Conservation (phyloP, 1,139 yeast species). For the Debaryomycetaceae sp. region DNA sequence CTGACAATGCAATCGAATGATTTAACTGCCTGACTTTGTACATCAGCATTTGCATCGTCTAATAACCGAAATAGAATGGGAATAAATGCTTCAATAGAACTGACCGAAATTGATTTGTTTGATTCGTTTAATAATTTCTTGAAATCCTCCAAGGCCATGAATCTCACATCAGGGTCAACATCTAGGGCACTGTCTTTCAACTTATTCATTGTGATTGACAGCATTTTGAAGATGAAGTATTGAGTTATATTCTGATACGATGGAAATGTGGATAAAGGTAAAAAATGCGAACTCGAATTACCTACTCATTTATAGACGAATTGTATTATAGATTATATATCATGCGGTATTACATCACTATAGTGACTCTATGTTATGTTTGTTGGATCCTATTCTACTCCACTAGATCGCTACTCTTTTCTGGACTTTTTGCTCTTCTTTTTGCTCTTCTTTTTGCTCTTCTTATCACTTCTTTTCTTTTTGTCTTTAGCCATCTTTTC, state of each 20-base stretch:
- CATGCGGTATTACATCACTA: background rate
- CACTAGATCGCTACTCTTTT: conserved; percentile 7
- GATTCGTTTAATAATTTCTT: conserved; percentile 41
- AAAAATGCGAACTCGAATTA: background rate
- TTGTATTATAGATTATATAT: conserved; percentile 1
- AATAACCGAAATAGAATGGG: conserved; percentile 52
- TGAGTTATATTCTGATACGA: background rate
- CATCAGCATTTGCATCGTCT: conserved; percentile 69
- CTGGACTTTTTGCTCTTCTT: conserved; percentile 10
- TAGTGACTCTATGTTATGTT: background rate
- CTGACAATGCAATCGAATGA: conserved; percentile 45
- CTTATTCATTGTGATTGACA: conserved; percentile 19
- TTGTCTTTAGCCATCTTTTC: conserved; percentile 2
- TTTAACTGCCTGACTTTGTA: conserved; percentile 73
- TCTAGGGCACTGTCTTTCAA: conserved; percentile 52
- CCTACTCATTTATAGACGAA: background rate
- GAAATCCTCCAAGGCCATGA: conserved; percentile 83
- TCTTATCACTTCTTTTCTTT: conserved; percentile 4
- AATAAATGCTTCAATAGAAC: conserved; percentile 37
- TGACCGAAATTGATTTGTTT: conserved; percentile 16
- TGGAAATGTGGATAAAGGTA: background rate
- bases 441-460: conserved; percentile 8
- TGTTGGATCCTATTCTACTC: conserved; percentile 11
- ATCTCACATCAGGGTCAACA: conserved; percentile 80
- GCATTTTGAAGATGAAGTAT: conserved; percentile 10